phyloP scores from a whole-genome alignment of 2,329 filamentous ascomycete species.

The Calonectria montana region DNA sequence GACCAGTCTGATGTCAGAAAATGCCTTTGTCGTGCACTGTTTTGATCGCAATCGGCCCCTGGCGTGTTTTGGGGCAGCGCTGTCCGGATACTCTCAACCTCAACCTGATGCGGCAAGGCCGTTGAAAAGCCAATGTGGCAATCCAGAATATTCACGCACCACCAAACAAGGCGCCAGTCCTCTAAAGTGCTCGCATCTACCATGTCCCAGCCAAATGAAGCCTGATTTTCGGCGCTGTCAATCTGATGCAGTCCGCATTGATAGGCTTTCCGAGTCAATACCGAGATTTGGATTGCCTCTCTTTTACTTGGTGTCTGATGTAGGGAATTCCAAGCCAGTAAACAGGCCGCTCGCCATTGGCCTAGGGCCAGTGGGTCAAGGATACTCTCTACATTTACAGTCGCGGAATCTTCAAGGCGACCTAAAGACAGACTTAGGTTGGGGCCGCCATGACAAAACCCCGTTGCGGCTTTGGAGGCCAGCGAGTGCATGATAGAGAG shows the following conservation, averaged over 20 bases:
- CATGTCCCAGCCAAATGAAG: background rate
- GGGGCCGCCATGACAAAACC: background rate
- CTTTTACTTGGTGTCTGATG: background rate
- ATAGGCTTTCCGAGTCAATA: background rate
- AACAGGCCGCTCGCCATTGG: background rate
- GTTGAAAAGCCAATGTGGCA: background rate
- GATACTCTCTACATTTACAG: background rate
- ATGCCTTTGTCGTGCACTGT: background rate
- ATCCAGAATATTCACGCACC: background rate
- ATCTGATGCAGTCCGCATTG: background rate
- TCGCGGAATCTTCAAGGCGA: background rate
- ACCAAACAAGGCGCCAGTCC: background rate
- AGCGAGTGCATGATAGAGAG: background rate
- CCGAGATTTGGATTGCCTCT: background rate
- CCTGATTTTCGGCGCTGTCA: background rate
- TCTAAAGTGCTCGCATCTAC: background rate
- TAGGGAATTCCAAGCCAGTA: background rate
- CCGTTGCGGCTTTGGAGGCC: background rate
- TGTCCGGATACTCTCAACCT: background rate
- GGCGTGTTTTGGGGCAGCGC: background rate
- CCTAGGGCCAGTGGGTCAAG: background rate
- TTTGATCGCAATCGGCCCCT: background rate
- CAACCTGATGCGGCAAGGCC: background rate
- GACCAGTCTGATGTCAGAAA: background rate
- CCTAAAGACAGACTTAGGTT: background rate